Base-by-base conservation (phyloP, 2,329 filamentous ascomycete species). In the Diplodia corticola region DNA sequence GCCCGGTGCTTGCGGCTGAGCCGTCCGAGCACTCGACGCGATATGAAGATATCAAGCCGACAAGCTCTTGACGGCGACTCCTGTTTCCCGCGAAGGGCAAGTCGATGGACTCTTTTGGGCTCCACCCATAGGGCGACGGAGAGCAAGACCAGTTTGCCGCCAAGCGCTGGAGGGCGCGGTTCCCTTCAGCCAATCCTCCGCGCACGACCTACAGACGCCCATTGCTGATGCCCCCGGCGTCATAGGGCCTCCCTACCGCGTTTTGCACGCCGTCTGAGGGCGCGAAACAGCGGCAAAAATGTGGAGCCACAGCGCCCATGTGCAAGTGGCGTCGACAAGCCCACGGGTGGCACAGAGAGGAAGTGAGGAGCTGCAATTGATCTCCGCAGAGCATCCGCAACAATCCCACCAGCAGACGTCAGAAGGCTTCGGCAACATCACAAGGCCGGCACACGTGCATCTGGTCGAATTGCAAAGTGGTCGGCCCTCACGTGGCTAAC, bases 361-460 rank as follows among this genome's bases (percentile, higher is more conserved):
- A 61, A 61, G 57, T 61, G 57, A 61, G 57, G 57, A 61, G 57
- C 40, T 49, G 40, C 57, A 26, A 35, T 26, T 49, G 57, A 61
- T 61, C 57, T 61, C 40, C 55, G n/a, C 55, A n/a, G 37, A 48
- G 37, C 26, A 26, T 48, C 40, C 44, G 40, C 30, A 22, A 44
- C 33, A 35, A 33, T 44, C 20, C 40, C 40, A 26, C 28, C n/a
- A 28, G n/a, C 24, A 35, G 44, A 26, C 57, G 40, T 61, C 57
- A 44, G 28, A 33, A 33, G 28, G 28, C 28, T 49, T 49, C 46
- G 28, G 48, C 22, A 51, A 12, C 28, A 35, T 54, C 51, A 54
- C 28, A 54, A n/a, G 51, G 28, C 51, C 28, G 28, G 28, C 28
- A 35, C 51, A 54, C 51, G 51, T 54, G 28, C 28, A 20, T 33